These are phyloP conservation scores for Sporothrix dimorphospora DNA, from an alignment of 2,329 filamentous ascomycete species.

Conservation along the genomic window DNA sequence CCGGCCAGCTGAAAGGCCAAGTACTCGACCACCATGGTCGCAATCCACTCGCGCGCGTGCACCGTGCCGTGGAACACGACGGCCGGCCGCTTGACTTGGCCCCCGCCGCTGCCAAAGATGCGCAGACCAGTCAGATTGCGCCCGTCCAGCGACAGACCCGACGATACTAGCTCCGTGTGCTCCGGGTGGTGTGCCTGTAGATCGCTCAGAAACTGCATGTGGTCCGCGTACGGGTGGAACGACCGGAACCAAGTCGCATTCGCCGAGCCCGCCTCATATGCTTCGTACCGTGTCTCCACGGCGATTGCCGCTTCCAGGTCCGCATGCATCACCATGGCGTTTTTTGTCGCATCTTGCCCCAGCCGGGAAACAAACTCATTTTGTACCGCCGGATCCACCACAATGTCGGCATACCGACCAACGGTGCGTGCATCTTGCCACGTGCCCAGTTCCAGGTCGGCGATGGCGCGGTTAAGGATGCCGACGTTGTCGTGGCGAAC, in stretches of 20 bases:
- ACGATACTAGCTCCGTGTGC: constrained; percentile 52
- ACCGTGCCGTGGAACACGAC: constrained; percentile 61
- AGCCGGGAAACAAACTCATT: constrained; percentile 39
- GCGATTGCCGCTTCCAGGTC: constrained; percentile 47
- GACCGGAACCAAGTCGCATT: constrained; percentile 54
- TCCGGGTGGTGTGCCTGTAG: constrained; percentile 49
- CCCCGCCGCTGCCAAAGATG: constrained; percentile 52
- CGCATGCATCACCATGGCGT: constrained; percentile 43
- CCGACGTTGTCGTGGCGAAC: constrained; percentile 41
- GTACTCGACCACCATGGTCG: constrained; percentile 59
- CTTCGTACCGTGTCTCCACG: constrained; percentile 40
- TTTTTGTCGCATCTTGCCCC: constrained; percentile 37
- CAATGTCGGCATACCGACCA: constrained; percentile 46
- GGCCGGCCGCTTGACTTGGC: constrained; percentile 46
- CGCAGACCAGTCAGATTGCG: constrained; percentile 63
- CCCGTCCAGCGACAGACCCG: constrained; percentile 51
- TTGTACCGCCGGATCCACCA: constrained; percentile 44
- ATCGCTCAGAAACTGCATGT: constrained; percentile 52
- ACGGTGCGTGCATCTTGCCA: constrained; percentile 45
- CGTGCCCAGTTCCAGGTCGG: constrained; percentile 43
- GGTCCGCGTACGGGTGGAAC: constrained; percentile 58
- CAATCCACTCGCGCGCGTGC: constrained; percentile 65
- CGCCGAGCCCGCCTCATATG: constrained; percentile 38
- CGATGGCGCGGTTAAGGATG: constrained; percentile 38
- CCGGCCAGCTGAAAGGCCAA: constrained; percentile 49